Conservation (phyloP, 2,329 filamentous ascomycete genomes). For the Botryosphaeria dothidea region DNA sequence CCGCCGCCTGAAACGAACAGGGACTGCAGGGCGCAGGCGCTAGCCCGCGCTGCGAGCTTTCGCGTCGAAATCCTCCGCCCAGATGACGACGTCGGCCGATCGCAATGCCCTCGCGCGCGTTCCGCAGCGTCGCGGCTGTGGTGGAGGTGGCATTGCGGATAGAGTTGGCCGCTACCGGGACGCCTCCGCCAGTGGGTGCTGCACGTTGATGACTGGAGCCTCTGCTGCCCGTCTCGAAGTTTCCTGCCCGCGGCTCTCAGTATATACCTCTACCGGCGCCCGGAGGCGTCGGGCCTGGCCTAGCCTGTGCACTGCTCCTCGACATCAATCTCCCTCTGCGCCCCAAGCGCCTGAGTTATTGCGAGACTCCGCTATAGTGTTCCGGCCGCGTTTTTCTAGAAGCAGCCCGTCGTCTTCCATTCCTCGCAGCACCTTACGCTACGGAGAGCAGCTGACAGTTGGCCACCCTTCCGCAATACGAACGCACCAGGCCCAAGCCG, state of each 20-base stretch:
- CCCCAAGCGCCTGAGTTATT: background rate
- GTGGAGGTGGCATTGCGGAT: background rate
- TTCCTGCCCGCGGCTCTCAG: background rate
- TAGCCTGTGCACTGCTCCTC: background rate
- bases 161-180: background rate
- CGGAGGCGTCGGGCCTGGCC: background rate
- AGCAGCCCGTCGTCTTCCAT: background rate
- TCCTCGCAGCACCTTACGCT: background rate
- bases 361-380: background rate
- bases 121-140: background rate
- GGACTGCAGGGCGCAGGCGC: slow-evolving; percentile 2
- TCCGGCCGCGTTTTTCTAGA: slow-evolving; percentile 4
- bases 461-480: background rate
- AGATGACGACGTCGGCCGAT: slow-evolving; percentile 16
- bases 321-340: background rate
- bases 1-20: slow-evolving; percentile 1
- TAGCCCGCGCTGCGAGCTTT: background rate
- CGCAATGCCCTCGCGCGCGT: slow-evolving; percentile 8
- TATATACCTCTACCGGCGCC: background rate
- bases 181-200: background rate
- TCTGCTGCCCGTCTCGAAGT: slow-evolving; percentile 1
- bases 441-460: background rate
- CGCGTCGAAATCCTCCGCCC: background rate
- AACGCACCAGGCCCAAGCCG: slow-evolving; percentile 2
- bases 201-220: background rate